Evolutionary conservation across 768 basidiomycete species (phyloP), one percentile per base, ranked within the genome.

Genomic region (Artomyces pyxidatus): DNA sequence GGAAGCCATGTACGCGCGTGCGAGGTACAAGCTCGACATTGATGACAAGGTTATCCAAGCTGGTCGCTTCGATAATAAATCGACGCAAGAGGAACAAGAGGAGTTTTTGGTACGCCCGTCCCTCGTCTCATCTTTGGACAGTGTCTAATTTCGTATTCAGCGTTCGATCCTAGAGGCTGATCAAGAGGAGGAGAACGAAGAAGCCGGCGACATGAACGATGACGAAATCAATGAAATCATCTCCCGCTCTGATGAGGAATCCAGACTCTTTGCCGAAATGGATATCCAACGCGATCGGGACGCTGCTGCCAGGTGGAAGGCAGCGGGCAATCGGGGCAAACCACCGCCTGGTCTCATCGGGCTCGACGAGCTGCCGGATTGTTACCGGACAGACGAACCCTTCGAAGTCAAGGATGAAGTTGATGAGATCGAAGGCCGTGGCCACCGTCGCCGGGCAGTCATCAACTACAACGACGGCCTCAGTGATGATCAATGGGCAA

Each of bases 1-100:
- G 68, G 96, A 98, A 68, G 91, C 93, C 3, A 96, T 98, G 80
- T 88, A 97, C 53, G 88, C 90, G 39, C 81, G 93, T 55, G 96
- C 96, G 5, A 81, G 89, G 50, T 89, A 82, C 69, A 99, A 99
- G 73, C 85, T 97, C 25, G 95, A 95, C 60, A 94, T 99, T 60
- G 96, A 99, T 64, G 93, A 95, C 71, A 98, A 99, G 67, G 95
- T 96, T 69, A 97, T 97, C 61, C 95, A 97, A 71, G 93, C 93
- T 46, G 95, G 95, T 74, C 91, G 92, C 40, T 97, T 97, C 69
- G 96, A 99, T 65, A 95, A 98, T 70, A 95, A 95, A 69, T 95
- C 94, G 19, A 95, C 93, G 3, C 88, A 92, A 56, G 93, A 95
- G 63, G 96, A 99, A 64, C 93, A 96, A 58, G 95, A 99, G 64